Evolutionary conservation across 78 protist genomes (phyloP).

Genomic region (Pigoraptor vietnamica): DNA sequence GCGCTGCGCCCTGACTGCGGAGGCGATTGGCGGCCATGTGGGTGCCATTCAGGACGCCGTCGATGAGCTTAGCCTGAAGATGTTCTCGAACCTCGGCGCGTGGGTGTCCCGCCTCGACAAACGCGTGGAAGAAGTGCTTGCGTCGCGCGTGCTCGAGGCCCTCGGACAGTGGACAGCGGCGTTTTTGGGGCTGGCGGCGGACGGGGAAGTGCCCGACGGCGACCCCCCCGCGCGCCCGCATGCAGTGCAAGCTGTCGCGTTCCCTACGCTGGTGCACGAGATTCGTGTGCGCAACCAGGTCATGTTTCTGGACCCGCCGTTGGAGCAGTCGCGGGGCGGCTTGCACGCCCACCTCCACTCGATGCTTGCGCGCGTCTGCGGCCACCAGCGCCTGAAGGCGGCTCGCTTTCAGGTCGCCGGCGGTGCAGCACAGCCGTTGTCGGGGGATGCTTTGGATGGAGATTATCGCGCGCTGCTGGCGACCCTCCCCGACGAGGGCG

Average conservation of each 20-base stretch:
- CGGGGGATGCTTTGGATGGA: neutral
- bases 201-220: neutral
- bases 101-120: conserved; percentile 66
- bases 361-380: conserved; percentile 46
- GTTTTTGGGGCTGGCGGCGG: conserved; percentile 31
- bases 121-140: conserved; percentile 38
- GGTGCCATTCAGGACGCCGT: conserved; percentile 56
- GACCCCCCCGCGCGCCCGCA: neutral
- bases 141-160: conserved; percentile 47
- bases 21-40: neutral
- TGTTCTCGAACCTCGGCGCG: conserved; percentile 49
- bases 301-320: conserved; percentile 74
- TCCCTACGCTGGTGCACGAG: conserved; percentile 25
- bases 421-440: too few species aligned
- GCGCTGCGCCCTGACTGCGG: conserved; percentile 25
- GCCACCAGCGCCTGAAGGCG: conserved; percentile 48
- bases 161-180: conserved; percentile 48
- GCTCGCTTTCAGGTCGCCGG: conserved; percentile 32
- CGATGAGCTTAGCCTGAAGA: conserved; percentile 64
- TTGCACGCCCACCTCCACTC: conserved; percentile 56
- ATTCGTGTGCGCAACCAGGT: conserved; percentile 62
- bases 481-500: conserved; percentile 2
- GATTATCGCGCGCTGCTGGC: conserved; percentile 3
- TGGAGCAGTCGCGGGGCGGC: conserved; percentile 66
- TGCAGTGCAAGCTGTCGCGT: neutral